These are phyloP conservation scores for Colletotrichum shisoi DNA, from an alignment of 2,329 filamentous ascomycete genomes.

Conservation along the genomic window DNA sequence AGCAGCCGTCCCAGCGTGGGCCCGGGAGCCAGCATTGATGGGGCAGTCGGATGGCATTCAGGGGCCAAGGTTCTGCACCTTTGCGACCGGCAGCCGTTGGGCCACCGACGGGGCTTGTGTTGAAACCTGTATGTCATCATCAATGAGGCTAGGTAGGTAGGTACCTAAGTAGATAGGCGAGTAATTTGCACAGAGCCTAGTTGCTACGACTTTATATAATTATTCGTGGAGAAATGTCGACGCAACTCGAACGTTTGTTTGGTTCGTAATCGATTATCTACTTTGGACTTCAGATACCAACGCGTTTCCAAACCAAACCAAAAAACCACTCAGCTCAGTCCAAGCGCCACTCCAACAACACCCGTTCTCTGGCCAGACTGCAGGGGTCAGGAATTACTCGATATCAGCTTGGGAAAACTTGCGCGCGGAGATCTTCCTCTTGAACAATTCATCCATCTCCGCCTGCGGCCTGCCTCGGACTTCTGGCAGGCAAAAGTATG, in stretches of 20 bases:
- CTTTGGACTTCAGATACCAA: neutral
- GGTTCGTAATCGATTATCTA: neutral
- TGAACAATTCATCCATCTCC: constrained; percentile 43
- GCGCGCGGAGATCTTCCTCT: constrained; percentile 41
- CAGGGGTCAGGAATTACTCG: neutral
- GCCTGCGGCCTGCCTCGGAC: constrained; percentile 41
- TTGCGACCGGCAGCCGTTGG: constrained; percentile 1
- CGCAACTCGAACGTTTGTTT: neutral
- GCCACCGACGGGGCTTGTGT: constrained; percentile 12
- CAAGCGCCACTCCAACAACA: neutral
- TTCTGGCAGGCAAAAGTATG: constrained; percentile 42
- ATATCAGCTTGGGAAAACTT: constrained; percentile 33
- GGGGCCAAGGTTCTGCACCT: constrained; percentile 29
- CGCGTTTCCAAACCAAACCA: neutral
- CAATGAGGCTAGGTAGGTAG: neutral
- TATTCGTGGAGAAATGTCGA: neutral
- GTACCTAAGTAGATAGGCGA: neutral
- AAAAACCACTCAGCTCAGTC: neutral
- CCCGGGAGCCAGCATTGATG: constrained; percentile 28
- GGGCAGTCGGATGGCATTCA: constrained; percentile 20
- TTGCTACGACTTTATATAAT: neutral
- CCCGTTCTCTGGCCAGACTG: neutral
- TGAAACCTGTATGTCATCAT: constrained; percentile 12
- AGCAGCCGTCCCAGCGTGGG: constrained; percentile 17
- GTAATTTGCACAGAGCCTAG: neutral